Evolutionary conservation across 495 filamentous ascomycete genomes (phyloP), one percentile per base, ranked within the genome.

Genomic region (Neurospora sp.): DNA sequence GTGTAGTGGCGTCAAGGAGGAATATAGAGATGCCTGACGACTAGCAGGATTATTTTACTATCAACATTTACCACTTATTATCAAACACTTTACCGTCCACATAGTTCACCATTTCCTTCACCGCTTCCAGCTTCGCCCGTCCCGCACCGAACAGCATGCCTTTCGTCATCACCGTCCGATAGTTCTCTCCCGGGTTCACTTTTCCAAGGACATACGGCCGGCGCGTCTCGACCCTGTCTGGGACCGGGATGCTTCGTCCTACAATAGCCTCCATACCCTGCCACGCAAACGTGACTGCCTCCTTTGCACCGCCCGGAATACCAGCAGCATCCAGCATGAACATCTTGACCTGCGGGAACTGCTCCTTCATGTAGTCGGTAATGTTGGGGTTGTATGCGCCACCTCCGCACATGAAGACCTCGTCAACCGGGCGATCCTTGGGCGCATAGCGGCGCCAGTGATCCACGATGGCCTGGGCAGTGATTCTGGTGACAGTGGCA

Each of bases 361-460:
- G 77, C 71, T 81, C 70, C 75, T 88, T 84, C 70, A 90, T 85
- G 73, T 84, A 86, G 5, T 79, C 79, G 10, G 82, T 81, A 75
- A 88, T 89, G 72, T 88, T 89, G 2, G 87, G 88, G 77, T 89
- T 88, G 69, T 84, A 84, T 0, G 87, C 87, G 20, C 87, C 88
- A 18, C 87, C 88, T 18, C 87, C 88, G 79, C 87, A 88, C 85
- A 90, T 87, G 80, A 86, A 90, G 54, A 89, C 85, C 79, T 90
- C 87, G 74, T 86, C 82, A n/a, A 87, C 78, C 37, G 81, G 80
- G 10, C 79, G 78, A 46, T 83, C 78, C 37, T 73, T 78, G 6
- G 86, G 86, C 18, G 84, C 83, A 75, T 85, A 89, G 39, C 84
- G 83, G 14, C 80, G 79, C 81, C 89, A 89, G 70, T 88, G 86